Evolutionary conservation across 2,329 filamentous ascomycete species (phyloP), one percentile per base, ranked within the genome.

Genomic region (Conoideocrella luteorostrata): DNA sequence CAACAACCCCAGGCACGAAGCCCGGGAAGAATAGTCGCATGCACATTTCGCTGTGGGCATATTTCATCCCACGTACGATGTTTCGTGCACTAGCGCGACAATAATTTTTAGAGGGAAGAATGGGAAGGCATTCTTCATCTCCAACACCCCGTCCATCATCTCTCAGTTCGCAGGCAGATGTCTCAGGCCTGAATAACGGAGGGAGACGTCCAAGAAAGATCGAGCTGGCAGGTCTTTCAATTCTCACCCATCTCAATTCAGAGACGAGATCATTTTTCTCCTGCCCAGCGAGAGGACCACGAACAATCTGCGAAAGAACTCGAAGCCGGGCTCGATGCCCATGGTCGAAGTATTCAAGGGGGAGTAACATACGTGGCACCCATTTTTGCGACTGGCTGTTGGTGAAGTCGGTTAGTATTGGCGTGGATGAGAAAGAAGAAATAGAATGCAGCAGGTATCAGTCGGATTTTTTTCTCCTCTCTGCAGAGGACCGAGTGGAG

Each of bases 271-370:
- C 17, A 47, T 51, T 69, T 54, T n/a, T 44, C 44, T 55, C 53
- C 57, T 64, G 66, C 77, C 82, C 82, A 88, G 85, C 82, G 80
- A 88, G 81, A 85, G 82, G 82, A 88, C 85, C 76, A 79, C 80
- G 78, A 47, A 86, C 84, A 87, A 88, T 85, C 82, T 80, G 70
- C 72, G 69, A 71, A 64, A 62, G 51, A 43, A 55, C 55, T 71
- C 69, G 74, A 70, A 65, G 72, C 72, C 72, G 69, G 73, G 68
- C 63, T 56, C 36, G 54, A 50, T 53, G 53, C 48, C 55, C 61
- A 56, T 57, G 61, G 49, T 53, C 39, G 35, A 50, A 50, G 56
- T 53, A 52, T 55, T 66, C 57, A 63, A 55, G 63, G 59, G 65
- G 60, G 58, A 62, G 56, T 57, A 62, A 64, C 70, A 67, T 74